Percentiles rank a stretch among this genome's conserved stretches.
phyloP scores from a whole-genome alignment of 78 protist species.

The Guillardia theta region DNA sequence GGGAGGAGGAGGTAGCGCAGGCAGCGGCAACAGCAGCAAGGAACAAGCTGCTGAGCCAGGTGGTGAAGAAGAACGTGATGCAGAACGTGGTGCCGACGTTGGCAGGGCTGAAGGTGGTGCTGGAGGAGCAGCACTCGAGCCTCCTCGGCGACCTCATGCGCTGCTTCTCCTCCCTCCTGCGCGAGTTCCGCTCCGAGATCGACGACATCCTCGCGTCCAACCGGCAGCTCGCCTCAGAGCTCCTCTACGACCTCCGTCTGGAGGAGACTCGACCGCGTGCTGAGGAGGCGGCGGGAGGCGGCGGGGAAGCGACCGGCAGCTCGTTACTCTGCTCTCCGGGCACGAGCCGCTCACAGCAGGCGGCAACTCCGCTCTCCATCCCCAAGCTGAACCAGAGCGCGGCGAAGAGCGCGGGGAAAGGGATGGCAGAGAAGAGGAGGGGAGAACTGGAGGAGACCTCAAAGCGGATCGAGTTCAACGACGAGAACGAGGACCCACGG shows the following conservation, averaged over 20 bases:
- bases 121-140: conserved; percentile 11
- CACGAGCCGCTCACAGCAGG: not conserved
- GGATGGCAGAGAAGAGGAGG: too few relatives aligned
- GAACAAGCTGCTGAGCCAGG: not conserved
- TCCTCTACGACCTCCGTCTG: not conserved
- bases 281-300: not conserved
- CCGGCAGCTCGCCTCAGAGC: conserved; percentile 14
- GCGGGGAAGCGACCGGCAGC: not conserved
- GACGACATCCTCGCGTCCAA: not conserved
- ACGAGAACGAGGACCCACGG: too few relatives aligned
- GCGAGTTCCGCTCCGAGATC: not conserved
- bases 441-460: too few relatives aligned
- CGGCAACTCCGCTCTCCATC: not conserved
- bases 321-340: not conserved
- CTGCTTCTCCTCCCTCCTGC: not conserved
- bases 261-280: not conserved
- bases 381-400: too few relatives aligned
- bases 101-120: conserved; percentile 21
- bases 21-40: too few relatives aligned
- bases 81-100: conserved; percentile 41
- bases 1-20: not conserved
- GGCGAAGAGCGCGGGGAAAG: too few relatives aligned
- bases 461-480: too few relatives aligned
- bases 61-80: conserved; percentile 22
- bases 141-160: conserved; percentile 31